Conservation (phyloP, 352 stramenopile genomes). For the Phytophthora rubi region DNA sequence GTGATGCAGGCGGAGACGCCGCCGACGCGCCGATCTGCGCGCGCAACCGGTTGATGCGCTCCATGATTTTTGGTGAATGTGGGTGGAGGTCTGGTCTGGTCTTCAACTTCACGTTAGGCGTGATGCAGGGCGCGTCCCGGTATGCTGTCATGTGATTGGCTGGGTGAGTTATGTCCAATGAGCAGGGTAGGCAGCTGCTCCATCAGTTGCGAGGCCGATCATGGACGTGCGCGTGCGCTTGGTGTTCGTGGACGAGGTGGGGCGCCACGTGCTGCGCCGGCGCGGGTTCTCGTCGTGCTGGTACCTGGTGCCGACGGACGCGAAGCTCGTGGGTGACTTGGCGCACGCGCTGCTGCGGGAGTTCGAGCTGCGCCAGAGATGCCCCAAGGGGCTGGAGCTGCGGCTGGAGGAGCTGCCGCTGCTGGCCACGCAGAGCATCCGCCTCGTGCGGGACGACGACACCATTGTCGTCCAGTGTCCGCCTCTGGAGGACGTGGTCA, state of each 20-base stretch:
- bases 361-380: conserved; percentile 58
- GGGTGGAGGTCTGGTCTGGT: conserved; percentile 3
- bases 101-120: background rate
- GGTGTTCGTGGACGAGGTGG: conserved; percentile 64
- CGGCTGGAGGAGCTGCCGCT: conserved; percentile 65
- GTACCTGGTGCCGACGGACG: conserved; percentile 61
- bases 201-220: background rate
- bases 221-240: conserved; percentile 41
- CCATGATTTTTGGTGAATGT: conserved; percentile 21
- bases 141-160: background rate
- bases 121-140: background rate
- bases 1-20: background rate
- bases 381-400: conserved; percentile 60
- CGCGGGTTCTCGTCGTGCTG: conserved; percentile 71
- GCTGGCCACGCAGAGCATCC: conserved; percentile 61
- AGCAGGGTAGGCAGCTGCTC: background rate
- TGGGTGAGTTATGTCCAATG: background rate
- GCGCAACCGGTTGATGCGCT: conserved; percentile 50
- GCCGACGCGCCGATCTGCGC: conserved; percentile 34
- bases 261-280: conserved; percentile 44
- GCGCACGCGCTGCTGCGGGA: conserved; percentile 57
- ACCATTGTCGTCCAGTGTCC: conserved; percentile 59
- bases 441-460: conserved; percentile 71
- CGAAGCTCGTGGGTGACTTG: conserved; percentile 67
- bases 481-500: background rate